A percentile compares a stretch with the other conserved stretches of the same genome.
These are phyloP conservation scores for Candida chilensis DNA, from an alignment of 805 yeast genomes.

Conservation along the genomic window DNA sequence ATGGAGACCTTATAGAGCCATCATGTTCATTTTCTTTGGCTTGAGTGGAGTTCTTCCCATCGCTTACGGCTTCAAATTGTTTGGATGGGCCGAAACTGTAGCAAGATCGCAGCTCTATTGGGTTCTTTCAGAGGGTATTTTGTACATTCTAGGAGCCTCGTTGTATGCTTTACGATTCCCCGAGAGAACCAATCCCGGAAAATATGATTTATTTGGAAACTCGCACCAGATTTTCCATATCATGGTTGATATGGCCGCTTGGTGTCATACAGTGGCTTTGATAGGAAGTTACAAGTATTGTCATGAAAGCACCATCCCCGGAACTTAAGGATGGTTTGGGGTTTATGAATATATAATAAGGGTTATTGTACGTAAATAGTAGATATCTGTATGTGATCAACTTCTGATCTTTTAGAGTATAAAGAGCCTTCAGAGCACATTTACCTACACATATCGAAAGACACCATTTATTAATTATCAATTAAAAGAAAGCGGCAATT, in stretches of 20 bases:
- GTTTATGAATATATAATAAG: no score
- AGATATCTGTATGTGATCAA: no score
- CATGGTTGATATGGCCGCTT: constrained; percentile 69
- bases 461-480: no score
- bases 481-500: no score
- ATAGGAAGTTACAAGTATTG: constrained; percentile 43
- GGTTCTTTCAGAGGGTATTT: constrained; percentile 60
- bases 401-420: no score
- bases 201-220: constrained; percentile 63
- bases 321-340: no score
- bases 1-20: constrained; percentile 72
- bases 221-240: constrained; percentile 83
- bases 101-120: constrained; percentile 48
- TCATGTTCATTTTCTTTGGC: constrained; percentile 75
- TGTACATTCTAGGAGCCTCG: constrained; percentile 73
- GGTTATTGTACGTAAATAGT: no score
- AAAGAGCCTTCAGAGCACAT: no score
- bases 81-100: constrained; percentile 41
- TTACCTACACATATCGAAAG: no score
- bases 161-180: constrained; percentile 76
- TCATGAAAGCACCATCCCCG: constrained; percentile 15
- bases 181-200: constrained; percentile 57
- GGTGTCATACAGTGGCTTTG: constrained; percentile 62
- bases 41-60: constrained; percentile 71
- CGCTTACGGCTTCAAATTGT: constrained; percentile 34